Evolutionary conservation across 108 stramenopile species (phyloP), one percentile per base, ranked within the genome.

Genomic region (Skeletonema menzelii): DNA sequence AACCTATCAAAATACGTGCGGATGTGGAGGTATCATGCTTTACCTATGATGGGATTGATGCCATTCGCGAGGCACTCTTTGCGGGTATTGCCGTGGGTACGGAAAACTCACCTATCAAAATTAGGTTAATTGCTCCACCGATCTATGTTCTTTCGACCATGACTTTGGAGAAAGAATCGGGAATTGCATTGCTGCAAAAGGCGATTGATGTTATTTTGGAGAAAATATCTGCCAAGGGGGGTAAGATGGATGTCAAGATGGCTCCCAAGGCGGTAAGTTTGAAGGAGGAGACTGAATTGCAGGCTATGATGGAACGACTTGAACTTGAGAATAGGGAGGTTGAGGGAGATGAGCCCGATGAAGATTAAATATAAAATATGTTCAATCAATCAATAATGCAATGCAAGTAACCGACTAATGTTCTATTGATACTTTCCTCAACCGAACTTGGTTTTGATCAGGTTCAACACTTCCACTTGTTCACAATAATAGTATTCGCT

Each of bases 1-100:
- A 98, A 82, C 98, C 98, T 57, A 95, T 98, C 77, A 99, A 99
- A 88, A 94, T 99, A 61, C 96, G 99, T 46, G 91, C 96, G 34
- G 98, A 99, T 76, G 91, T 99, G 63, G 98, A 99, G 80, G 97
- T 99, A 17, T 95, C 95, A 2, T 99, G 98, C 91, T 98, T 97
- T 85, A 94, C 93, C 2, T 98, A 98, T 77, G 98, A 97, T 72
- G 99, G 99, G 12, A 98, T 99, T 68, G 97, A 98, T 77, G 98
- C 99, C 60, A 97, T 99, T 61, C 92, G 94, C 20, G 97, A 92
- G 27, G 98, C 98, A 27, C 87, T 99, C 57, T 88, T 95, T 71
- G 95, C 93, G 8, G 99, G 98, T 53, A 97, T 97, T 86, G 94
- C 86, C 24, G 76, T 90, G 2, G 79, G 79, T n/a, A 88, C 88